These are phyloP conservation scores for Wickerhamiella musiphila DNA, from an alignment of 805 yeast genomes.

Conservation along the genomic window DNA sequence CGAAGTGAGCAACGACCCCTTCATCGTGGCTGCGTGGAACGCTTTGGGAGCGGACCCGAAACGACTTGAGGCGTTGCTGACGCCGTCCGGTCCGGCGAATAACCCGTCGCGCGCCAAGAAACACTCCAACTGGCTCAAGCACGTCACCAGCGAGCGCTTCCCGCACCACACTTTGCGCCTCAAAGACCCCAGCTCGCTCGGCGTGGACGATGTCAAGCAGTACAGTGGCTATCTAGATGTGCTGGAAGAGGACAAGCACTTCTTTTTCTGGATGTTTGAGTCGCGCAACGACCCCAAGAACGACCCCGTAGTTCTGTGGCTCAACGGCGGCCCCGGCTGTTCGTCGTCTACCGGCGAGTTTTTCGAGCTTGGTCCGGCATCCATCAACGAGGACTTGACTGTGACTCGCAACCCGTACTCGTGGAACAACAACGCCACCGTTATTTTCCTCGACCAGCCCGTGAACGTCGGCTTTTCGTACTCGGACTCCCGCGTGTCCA, in stretches of 20 bases:
- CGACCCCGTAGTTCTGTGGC: conserved; percentile 79
- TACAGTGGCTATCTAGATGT: conserved; percentile 63
- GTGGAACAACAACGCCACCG: conserved; percentile 87
- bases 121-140: conserved; percentile 8
- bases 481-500: conserved; percentile 20
- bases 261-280: conserved; percentile 86
- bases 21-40: conserved; percentile 5
- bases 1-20: neutral
- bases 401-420: conserved; percentile 71
- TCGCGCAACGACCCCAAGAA: conserved; percentile 64
- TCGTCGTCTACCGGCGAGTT: conserved; percentile 81
- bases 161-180: conserved; percentile 40
- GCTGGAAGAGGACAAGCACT: conserved; percentile 75
- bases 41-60: conserved; percentile 3
- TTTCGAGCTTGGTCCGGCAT: conserved; percentile 85
- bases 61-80: conserved; percentile 2
- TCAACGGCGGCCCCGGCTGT: conserved; percentile 98
- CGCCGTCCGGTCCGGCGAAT: conserved; percentile 4
- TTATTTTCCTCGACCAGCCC: conserved; percentile 88
- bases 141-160: conserved; percentile 8
- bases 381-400: conserved; percentile 48
- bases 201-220: conserved; percentile 67
- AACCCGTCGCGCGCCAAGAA: conserved; percentile 7
- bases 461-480: conserved; percentile 90
- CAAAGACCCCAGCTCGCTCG: conserved; percentile 46